These are phyloP conservation scores for Cicer chorassanicum DNA, from an alignment of 306 rosid genomes.

Conservation along the genomic window DNA sequence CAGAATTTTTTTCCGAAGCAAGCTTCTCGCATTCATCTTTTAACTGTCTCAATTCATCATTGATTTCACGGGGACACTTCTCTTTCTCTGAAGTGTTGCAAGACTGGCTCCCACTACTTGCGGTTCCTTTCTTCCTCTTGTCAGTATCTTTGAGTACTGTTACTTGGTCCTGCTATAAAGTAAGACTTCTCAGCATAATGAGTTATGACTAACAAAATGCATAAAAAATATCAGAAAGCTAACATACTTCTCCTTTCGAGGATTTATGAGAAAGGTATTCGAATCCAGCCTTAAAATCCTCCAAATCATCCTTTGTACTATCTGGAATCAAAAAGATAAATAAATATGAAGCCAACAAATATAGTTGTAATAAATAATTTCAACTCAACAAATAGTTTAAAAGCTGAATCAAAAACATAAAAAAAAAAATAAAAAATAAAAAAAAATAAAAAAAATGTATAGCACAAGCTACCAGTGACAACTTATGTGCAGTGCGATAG, in stretches of 20 bases:
- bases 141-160: slow-evolving; percentile 28
- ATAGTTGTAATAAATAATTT: background rate
- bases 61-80: slow-evolving; percentile 35
- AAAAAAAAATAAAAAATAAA: no score
- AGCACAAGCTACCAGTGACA: background rate
- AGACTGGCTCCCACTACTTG: slow-evolving; percentile 42
- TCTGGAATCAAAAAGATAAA: slow-evolving; percentile 52
- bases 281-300: slow-evolving; percentile 63
- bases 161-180: slow-evolving; percentile 53
- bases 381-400: background rate
- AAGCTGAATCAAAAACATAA: background rate
- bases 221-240: slow-evolving; percentile 45
- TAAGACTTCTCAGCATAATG: slow-evolving; percentile 38
- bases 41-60: slow-evolving; percentile 55
- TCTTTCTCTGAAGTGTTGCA: slow-evolving; percentile 42
- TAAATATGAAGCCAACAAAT: slow-evolving; percentile 35
- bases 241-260: slow-evolving; percentile 57
- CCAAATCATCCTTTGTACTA: slow-evolving; percentile 60
- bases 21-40: slow-evolving; percentile 66
- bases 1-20: slow-evolving; percentile 57
- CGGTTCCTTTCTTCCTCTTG: slow-evolving; percentile 41
- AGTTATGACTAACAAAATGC: background rate
- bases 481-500: no score
- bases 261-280: slow-evolving; percentile 48
- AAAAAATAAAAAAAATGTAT: background rate